Evolutionary conservation across 139 green algal genomes (phyloP).

Genomic region (Ettlia oleoabundans): DNA sequence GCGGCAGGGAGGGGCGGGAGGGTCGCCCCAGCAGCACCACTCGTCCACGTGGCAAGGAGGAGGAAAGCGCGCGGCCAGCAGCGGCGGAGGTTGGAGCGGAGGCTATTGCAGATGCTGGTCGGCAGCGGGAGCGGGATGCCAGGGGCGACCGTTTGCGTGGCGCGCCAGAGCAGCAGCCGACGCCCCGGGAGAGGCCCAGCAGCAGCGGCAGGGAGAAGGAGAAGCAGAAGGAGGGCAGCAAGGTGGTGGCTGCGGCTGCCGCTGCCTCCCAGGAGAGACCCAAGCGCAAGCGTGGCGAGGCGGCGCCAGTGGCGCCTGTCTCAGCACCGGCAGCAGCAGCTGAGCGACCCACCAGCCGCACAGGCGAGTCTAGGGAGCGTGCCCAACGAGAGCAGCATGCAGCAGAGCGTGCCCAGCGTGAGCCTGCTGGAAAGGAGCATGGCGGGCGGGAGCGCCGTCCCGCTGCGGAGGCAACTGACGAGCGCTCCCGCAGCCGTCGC

Average conservation of each 20-base stretch:
- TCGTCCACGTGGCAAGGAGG: not conserved
- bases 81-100: not conserved
- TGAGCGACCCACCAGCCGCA: not conserved
- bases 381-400: not conserved
- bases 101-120: no score
- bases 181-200: no score
- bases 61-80: not conserved
- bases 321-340: not conserved
- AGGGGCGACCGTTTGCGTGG: no score
- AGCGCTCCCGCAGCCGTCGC: not conserved
- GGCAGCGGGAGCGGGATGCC: no score
- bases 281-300: constrained; percentile 21
- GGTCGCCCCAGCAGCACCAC: not conserved
- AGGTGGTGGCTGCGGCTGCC: not conserved
- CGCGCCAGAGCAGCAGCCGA: no score
- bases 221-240: not conserved
- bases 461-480: not conserved
- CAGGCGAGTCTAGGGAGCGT: not conserved
- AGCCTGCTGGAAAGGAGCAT: not conserved
- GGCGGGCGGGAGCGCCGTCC: not conserved
- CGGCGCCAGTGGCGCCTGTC: not conserved
- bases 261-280: no score
- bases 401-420: not conserved
- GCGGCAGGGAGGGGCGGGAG: not conserved
- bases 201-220: not conserved